A percentile compares a stretch with the other conserved stretches of the same genome.
These are phyloP conservation scores for Medakamo hakoo DNA, from an alignment of 139 green algal species.

Conservation along the genomic window DNA sequence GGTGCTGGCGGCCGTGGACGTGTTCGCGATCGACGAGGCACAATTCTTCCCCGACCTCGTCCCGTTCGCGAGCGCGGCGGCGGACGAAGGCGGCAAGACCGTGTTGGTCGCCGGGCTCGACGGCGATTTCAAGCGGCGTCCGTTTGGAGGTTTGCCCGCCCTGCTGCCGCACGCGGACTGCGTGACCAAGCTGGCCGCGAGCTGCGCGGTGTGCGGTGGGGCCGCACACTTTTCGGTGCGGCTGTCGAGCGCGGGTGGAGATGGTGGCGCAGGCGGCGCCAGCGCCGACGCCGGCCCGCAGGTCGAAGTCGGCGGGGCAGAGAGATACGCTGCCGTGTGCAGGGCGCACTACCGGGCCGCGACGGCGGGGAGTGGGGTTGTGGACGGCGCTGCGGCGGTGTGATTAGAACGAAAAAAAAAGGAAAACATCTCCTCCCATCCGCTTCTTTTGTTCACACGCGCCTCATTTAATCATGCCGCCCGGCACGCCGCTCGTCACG, in stretches of 20 bases:
- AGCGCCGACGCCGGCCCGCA: conserved; percentile 5
- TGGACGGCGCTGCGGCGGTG: no score
- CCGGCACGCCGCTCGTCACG: conserved; percentile 27
- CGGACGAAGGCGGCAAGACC: conserved; percentile 43
- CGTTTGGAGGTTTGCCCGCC: conserved; percentile 46
- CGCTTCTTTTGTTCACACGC: background rate
- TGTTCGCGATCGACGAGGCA: conserved; percentile 71
- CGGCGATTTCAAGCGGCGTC: conserved; percentile 47
- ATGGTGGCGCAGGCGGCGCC: conserved; percentile 1
- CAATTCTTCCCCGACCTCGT: conserved; percentile 68
- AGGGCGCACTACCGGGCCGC: conserved; percentile 38
- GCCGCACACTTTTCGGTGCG: conserved; percentile 40
- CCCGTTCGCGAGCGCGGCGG: conserved; percentile 37
- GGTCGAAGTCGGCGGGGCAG: conserved; percentile 59
- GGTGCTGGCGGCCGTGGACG: conserved; percentile 8
- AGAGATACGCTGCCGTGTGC: conserved; percentile 68
- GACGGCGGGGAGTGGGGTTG: background rate
- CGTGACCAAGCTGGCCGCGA: conserved; percentile 50
- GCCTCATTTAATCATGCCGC: conserved; percentile 33
- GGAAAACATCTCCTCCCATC: background rate
- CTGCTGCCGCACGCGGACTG: conserved; percentile 59
- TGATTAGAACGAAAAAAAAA: background rate
- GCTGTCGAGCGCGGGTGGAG: conserved; percentile 19
- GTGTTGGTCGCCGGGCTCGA: conserved; percentile 51
- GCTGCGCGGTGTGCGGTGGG: conserved; percentile 42